Percentiles rank a stretch among this genome's conserved stretches.
Evolutionary conservation across 2,329 filamentous ascomycete genomes (phyloP).

Genomic region (Parafenestella ontariensis): DNA sequence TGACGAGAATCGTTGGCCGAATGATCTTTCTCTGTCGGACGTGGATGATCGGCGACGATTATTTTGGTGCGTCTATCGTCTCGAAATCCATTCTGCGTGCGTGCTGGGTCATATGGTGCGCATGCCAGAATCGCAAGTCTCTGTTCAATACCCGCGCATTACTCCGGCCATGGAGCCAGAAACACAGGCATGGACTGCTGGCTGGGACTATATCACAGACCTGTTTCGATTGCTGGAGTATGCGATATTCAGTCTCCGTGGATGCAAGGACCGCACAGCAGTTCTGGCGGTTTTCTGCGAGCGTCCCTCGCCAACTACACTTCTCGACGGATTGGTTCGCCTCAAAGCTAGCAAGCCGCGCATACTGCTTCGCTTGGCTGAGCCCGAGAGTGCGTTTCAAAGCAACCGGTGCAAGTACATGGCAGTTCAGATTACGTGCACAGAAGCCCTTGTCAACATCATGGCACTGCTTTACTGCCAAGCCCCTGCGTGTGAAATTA

Average conservation of each 20-base stretch:
- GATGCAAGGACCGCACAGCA: not conserved
- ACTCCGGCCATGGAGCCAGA: not conserved
- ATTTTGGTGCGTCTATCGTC: constrained; percentile 1
- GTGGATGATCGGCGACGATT: not conserved
- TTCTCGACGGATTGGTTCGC: not conserved
- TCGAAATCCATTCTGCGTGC: not conserved
- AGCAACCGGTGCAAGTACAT: not conserved
- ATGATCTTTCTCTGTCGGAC: not conserved
- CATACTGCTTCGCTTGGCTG: not conserved
- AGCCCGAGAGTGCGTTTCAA: not conserved
- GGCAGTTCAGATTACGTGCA: not conserved
- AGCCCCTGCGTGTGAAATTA: not conserved
- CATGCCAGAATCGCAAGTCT: not conserved
- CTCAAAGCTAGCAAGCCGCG: not conserved
- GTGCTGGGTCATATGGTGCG: not conserved
- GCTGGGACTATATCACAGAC: constrained; percentile 1
- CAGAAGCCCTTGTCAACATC: not conserved
- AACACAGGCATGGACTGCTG: not conserved
- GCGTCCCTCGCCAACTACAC: not conserved
- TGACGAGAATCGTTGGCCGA: not conserved
- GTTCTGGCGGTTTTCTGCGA: not conserved
- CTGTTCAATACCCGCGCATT: not conserved
- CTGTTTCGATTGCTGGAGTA: not conserved
- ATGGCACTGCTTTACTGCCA: constrained; percentile 1
- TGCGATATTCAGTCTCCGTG: not conserved